Evolutionary conservation across 2,329 filamentous ascomycete species (phyloP), one percentile per base, ranked within the genome.

Genomic region (Fusarium tricinctum): DNA sequence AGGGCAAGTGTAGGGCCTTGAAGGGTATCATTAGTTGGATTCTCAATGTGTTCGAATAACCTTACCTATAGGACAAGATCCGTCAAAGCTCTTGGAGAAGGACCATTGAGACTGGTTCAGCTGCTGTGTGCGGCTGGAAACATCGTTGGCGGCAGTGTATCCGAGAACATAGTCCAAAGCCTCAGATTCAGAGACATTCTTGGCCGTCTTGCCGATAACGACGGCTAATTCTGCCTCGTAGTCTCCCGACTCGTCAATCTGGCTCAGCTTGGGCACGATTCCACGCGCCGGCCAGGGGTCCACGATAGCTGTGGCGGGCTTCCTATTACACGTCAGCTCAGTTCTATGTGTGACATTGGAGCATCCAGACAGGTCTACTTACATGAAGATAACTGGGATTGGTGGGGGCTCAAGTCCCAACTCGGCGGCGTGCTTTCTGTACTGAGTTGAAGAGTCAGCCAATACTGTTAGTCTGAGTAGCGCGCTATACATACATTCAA

Each of bases 1-100:
- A 85, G 85, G 6, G 90, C 90, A 66, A 93, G 90, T 1, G 88
- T 90, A 1, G 91, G 91, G 1, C 91, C 91, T 74, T 85, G 19
- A 13, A 14, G 5, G 20, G 2, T 7, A 2, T 14, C 9, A 15
- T 74, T 57, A 65, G 53, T 33, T 6, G 19, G 14, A 19, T n/a
- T 30, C 5, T 2, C 10, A n/a, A 14, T 12, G 3, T 6, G 5
- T 23, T 22, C 7, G 2, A 30, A 57, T 2, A 9, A 53, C 39
- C 53, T 44, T 46, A 73, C 73, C 73, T 23, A 88, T 76, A 0
- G 87, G 87, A 58, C 85, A 88, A 4, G 83, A 80, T 28, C 83
- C 83, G 66, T 88, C 87, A 55, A 88, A 87, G 2, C 86, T 85
- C 76, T 89, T 88, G 23, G 85, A 87, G 73, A 84, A 89, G 59